A percentile compares a stretch with the other conserved stretches of the same genome.
phyloP scores from a whole-genome alignment of 2,329 filamentous ascomycete genomes.

The Calonectria multiphialidica region DNA sequence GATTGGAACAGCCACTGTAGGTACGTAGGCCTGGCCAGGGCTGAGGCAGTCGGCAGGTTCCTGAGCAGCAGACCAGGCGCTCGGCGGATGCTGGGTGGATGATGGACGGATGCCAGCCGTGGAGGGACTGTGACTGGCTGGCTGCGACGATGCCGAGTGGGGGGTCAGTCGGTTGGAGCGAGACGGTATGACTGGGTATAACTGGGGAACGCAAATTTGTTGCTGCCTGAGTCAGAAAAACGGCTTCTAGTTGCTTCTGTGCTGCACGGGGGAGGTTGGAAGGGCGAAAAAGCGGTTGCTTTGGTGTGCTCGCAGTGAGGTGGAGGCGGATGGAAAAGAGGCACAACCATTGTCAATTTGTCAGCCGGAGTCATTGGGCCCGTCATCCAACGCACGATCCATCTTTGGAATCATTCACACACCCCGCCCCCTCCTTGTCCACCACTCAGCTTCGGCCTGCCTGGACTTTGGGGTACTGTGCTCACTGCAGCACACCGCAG shows the following conservation, averaged over 20 bases:
- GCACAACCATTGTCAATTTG: conserved; percentile 38
- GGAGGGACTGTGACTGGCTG: conserved; percentile 9
- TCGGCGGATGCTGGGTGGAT: not conserved
- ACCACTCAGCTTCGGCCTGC: not conserved
- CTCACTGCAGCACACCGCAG: not conserved
- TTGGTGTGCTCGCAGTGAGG: conserved; percentile 15
- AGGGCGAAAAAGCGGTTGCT: conserved; percentile 15
- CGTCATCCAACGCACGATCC: conserved; percentile 7
- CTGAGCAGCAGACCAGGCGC: not conserved
- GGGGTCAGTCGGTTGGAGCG: conserved; percentile 11
- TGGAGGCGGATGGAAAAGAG: conserved; percentile 32
- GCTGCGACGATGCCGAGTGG: not conserved
- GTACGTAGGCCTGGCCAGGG: not conserved
- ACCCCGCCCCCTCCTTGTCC: conserved; percentile 5
- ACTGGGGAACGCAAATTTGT: conserved; percentile 25
- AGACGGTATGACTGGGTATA: conserved; percentile 15
- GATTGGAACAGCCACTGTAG: conserved; percentile 9
- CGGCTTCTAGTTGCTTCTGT: conserved; percentile 45
- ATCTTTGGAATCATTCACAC: conserved; percentile 15
- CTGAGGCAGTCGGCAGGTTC: not conserved
- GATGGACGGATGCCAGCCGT: conserved; percentile 12
- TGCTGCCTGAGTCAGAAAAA: conserved; percentile 53
- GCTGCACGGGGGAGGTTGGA: conserved; percentile 25
- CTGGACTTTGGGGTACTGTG: not conserved
- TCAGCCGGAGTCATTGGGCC: conserved; percentile 37